A percentile compares a stretch with the other conserved stretches of the same genome.
These are phyloP conservation scores for Boletus eberwhitei DNA, from an alignment of 768 basidiomycete species.

Conservation along the genomic window DNA sequence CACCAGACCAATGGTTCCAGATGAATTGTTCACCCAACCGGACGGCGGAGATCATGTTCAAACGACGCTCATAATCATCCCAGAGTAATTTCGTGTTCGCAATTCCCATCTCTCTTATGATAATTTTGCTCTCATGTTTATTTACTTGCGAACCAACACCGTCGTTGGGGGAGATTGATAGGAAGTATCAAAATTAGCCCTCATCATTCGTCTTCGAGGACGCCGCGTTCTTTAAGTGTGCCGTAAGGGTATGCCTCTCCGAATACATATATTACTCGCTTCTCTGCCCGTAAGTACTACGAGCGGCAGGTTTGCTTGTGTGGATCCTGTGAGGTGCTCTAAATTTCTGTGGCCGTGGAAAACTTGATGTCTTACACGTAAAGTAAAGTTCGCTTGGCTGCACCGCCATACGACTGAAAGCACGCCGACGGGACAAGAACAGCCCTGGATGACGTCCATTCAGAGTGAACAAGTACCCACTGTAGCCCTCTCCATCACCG, in stretches of 20 bases:
- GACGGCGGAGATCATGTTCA: constrained; percentile 37
- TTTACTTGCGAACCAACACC: constrained; percentile 1
- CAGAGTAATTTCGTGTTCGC: constrained; percentile 11
- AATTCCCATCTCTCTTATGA: constrained; percentile 6
- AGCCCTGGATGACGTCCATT: neutral
- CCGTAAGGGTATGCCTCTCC: neutral
- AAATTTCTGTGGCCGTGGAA: neutral
- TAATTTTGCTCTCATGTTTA: constrained; percentile 9
- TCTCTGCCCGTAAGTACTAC: neutral
- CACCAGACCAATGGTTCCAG: constrained; percentile 33
- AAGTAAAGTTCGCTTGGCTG: neutral
- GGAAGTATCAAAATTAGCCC: constrained; percentile 10
- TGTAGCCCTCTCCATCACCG: neutral
- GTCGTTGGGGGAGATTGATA: constrained; percentile 18
- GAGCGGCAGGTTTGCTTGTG: neutral
- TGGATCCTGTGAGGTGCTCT: constrained; percentile 3
- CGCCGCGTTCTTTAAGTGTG: neutral
- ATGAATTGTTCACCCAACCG: constrained; percentile 37
- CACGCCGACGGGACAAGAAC: neutral
- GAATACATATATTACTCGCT: neutral
- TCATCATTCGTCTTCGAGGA: neutral
- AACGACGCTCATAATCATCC: constrained; percentile 23
- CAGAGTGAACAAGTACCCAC: neutral
- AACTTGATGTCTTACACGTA: neutral
- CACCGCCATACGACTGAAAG: neutral